Percentiles rank a stretch among this genome's conserved stretches.
Evolutionary conservation across 2,329 filamentous ascomycete genomes (phyloP).

Genomic region (Harringtonia aguacate): DNA sequence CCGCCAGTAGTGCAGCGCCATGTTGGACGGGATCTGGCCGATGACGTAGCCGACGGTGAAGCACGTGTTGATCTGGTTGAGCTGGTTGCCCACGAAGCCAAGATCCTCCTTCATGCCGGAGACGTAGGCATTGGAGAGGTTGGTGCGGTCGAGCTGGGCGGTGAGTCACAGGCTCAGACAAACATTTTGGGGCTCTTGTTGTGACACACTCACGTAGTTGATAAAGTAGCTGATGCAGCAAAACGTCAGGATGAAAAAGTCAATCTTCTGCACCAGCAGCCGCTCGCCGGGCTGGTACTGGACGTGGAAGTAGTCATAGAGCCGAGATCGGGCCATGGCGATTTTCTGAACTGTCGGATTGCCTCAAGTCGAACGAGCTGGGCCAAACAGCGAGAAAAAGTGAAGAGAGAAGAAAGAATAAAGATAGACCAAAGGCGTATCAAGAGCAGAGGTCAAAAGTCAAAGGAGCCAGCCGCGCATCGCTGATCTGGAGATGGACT

Average conservation of each 20-base stretch:
- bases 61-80: conserved; percentile 43
- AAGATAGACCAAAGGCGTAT: background rate
- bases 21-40: conserved; percentile 50
- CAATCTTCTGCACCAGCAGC: conserved; percentile 16
- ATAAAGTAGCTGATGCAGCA: conserved; percentile 49
- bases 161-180: background rate
- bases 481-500: too few relatives aligned
- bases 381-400: background rate
- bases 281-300: conserved; percentile 19
- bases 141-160: conserved; percentile 34
- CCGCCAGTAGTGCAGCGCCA: conserved; percentile 51
- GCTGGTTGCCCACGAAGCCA: conserved; percentile 33
- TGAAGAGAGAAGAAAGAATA: background rate
- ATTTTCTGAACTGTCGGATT: too few relatives aligned
- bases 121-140: conserved; percentile 43
- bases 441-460: background rate
- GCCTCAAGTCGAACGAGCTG: too few relatives aligned
- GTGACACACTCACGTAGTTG: conserved; percentile 35
- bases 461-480: background rate
- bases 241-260: conserved; percentile 55
- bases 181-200: background rate
- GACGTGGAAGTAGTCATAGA: conserved; percentile 9
- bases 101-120: conserved; percentile 43
- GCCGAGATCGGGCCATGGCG: conserved; percentile 8
- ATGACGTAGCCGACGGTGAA: conserved; percentile 36